phyloP scores from a whole-genome alignment of 2,329 filamentous ascomycete species.

The Aspergillus ustus region DNA sequence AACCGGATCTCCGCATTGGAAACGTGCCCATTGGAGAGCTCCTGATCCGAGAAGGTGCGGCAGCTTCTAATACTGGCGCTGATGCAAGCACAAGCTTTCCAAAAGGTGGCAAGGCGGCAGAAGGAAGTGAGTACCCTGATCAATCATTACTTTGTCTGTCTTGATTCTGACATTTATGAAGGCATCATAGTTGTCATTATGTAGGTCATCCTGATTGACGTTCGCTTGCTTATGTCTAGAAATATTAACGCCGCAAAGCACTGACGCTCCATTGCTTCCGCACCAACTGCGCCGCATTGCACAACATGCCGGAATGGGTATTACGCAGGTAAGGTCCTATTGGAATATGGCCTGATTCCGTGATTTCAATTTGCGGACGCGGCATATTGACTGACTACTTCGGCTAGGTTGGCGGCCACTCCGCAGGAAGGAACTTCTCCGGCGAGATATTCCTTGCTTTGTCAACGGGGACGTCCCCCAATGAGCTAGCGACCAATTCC shows the following conservation, averaged over 20 bases:
- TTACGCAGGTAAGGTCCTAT: neutral
- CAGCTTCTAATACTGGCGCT: neutral
- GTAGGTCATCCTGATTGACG: neutral
- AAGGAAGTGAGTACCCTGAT: neutral
- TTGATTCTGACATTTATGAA: neutral
- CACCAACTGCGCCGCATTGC: conserved; percentile 3
- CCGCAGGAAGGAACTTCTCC: neutral
- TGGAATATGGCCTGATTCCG: neutral
- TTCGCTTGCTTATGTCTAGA: neutral
- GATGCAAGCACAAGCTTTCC: neutral
- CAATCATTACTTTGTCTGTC: neutral
- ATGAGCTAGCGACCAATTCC: neutral
- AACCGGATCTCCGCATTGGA: neutral
- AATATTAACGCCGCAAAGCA: neutral
- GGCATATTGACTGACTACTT: neutral
- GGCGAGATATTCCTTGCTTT: conserved; percentile 9
- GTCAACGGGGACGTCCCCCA: neutral
- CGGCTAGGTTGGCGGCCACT: conserved; percentile 1
- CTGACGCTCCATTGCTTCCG: conserved; percentile 4
- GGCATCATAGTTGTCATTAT: conserved; percentile 1
- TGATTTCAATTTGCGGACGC: neutral
- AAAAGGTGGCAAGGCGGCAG: neutral
- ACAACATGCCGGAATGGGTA: conserved; percentile 4
- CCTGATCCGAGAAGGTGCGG: neutral
- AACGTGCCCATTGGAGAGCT: conserved; percentile 4